Evolutionary conservation across 2,329 filamentous ascomycete genomes (phyloP).

Genomic region (Zelopaecilomyces penicillatus): DNA sequence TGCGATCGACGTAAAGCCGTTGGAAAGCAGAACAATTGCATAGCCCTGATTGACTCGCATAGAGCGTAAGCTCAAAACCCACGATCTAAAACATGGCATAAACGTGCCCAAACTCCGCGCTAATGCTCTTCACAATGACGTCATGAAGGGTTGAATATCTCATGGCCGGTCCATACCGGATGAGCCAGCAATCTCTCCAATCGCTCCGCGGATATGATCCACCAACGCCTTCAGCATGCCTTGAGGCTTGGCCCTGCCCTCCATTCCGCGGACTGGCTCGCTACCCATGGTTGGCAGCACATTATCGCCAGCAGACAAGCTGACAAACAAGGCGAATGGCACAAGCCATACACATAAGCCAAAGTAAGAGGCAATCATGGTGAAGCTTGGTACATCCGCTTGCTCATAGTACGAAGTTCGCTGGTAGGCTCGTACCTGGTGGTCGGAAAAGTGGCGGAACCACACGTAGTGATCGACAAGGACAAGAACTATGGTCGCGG

Average conservation of each 20-base stretch:
- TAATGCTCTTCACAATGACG: background rate
- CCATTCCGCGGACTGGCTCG: slow-evolving; percentile 38
- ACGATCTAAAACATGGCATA: no score
- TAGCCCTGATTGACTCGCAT: no score
- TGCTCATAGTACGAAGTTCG: slow-evolving; percentile 55
- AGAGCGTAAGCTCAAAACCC: no score
- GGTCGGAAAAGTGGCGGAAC: slow-evolving; percentile 82
- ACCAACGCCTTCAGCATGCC: slow-evolving; percentile 60
- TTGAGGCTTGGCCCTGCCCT: slow-evolving; percentile 45
- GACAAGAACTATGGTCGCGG: slow-evolving; percentile 56
- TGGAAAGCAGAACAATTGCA: no score
- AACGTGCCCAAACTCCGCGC: background rate
- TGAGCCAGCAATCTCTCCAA: slow-evolving; percentile 36
- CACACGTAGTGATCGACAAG: slow-evolving; percentile 88
- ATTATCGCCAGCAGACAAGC: slow-evolving; percentile 87
- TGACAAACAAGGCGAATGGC: slow-evolving; percentile 91
- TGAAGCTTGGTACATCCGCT: slow-evolving; percentile 67
- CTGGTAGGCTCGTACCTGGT: slow-evolving; percentile 49
- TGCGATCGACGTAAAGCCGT: no score
- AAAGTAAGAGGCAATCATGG: slow-evolving; percentile 92
- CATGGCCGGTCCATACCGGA: slow-evolving; percentile 14
- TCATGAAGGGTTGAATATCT: background rate
- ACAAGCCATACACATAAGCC: slow-evolving; percentile 95
- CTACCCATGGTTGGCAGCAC: slow-evolving; percentile 87
- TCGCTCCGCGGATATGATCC: slow-evolving; percentile 45